These are phyloP conservation scores for Myriangium duriaei DNA, from an alignment of 2,329 filamentous ascomycete genomes.

Conservation along the genomic window DNA sequence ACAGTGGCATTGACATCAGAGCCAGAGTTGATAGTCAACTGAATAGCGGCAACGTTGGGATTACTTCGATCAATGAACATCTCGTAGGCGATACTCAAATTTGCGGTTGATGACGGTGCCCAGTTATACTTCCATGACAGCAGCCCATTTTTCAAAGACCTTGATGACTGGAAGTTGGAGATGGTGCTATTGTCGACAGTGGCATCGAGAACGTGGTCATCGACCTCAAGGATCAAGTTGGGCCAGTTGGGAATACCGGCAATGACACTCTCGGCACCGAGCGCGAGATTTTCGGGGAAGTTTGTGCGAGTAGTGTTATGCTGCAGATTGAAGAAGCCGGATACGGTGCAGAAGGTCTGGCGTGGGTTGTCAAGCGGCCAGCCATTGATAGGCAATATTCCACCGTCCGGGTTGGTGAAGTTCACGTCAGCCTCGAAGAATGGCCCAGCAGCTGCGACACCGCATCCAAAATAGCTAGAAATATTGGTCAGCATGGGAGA, in stretches of 20 bases:
- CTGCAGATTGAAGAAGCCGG: conserved; percentile 54
- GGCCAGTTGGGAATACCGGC: conserved; percentile 59
- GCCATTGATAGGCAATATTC: conserved; percentile 28
- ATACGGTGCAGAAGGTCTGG: conserved; percentile 54
- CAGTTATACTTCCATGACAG: conserved; percentile 55
- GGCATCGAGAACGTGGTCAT: conserved; percentile 45
- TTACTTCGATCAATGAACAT: conserved; percentile 53
- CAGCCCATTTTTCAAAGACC: conserved; percentile 51
- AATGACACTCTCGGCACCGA: conserved; percentile 59
- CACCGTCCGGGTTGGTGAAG: conserved; percentile 40
- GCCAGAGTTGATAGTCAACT: conserved; percentile 45
- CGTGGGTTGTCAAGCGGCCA: conserved; percentile 55
- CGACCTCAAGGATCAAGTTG: conserved; percentile 45
- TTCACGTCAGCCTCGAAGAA: conserved; percentile 49
- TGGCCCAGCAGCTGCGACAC: conserved; percentile 48
- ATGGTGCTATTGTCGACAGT: conserved; percentile 47
- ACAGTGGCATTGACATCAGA: conserved; percentile 43
- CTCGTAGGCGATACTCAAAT: conserved; percentile 51
- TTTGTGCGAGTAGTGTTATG: conserved; percentile 47
- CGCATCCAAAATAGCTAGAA: conserved; percentile 45
- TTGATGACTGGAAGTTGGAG: conserved; percentile 46
- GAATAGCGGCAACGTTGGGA: conserved; percentile 49
- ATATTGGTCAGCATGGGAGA: not conserved
- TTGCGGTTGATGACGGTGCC: conserved; percentile 39
- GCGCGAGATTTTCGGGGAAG: conserved; percentile 55